Conservation (phyloP, 164 flowering plant species). For the Dillenia suffruticosa region DNA sequence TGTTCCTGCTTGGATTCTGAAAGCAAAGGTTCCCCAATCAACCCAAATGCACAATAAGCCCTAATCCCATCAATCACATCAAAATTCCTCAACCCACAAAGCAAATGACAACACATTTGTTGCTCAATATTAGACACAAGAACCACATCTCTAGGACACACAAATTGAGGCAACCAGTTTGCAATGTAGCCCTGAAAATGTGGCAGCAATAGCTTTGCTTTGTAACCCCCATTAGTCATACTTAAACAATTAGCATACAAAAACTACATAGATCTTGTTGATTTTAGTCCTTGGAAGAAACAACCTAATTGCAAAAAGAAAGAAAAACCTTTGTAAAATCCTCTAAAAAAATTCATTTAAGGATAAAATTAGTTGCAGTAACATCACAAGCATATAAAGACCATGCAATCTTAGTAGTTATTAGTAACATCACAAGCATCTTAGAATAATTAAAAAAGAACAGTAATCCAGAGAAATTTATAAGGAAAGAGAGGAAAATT, state of each 20-base stretch:
- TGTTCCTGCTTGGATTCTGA: conserved; percentile 40
- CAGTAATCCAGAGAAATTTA: too few species aligned
- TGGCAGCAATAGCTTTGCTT: conserved; percentile 36
- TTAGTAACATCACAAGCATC: too few species aligned
- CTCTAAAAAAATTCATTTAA: too few species aligned
- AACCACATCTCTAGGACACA: conserved; percentile 37
- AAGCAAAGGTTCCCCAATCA: conserved; percentile 28
- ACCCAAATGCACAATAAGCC: conserved; percentile 38
- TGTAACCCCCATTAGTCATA: conserved; percentile 35
- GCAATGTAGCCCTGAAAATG: conserved; percentile 20
- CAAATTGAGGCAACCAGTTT: conserved; percentile 6
- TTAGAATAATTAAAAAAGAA: too few species aligned
- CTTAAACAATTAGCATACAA: conserved; percentile 31
- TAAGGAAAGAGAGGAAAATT: too few species aligned
- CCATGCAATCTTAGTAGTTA: too few species aligned
- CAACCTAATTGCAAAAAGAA: too few species aligned
- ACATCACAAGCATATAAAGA: too few species aligned
- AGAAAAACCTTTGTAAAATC: too few species aligned
- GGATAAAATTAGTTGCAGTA: too few species aligned
- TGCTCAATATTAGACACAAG: conserved; percentile 31
- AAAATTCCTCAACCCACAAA: conserved; percentile 37
- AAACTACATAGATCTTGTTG: conserved; percentile 22
- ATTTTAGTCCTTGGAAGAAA: too few species aligned
- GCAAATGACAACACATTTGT: conserved; percentile 53
- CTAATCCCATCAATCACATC: conserved; percentile 27